phyloP scores from a whole-genome alignment of 75 land plant species.

The Cupressus sempervirens region DNA sequence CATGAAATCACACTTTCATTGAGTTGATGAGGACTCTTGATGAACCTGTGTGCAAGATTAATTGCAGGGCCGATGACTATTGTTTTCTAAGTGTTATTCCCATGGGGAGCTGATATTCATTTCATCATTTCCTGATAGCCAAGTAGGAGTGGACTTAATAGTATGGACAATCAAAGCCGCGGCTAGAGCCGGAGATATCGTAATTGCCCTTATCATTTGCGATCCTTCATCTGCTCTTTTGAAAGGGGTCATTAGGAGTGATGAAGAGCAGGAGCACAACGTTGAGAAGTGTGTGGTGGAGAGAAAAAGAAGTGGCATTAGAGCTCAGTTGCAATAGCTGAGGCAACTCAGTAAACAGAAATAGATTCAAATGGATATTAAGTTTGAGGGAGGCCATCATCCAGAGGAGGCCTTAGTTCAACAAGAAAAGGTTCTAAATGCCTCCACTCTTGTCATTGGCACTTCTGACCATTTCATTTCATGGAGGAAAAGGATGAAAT shows the following conservation, averaged over 20 bases:
- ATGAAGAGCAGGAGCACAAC: neutral
- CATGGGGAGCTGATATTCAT: too few species aligned
- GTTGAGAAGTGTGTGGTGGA: neutral
- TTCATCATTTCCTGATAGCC: too few species aligned
- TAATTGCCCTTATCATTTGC: neutral
- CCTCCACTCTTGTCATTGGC: conserved; percentile 6
- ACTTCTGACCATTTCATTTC: neutral
- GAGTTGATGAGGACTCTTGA: too few species aligned
- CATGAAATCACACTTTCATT: too few species aligned
- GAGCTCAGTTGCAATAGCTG: too few species aligned
- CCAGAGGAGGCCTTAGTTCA: neutral
- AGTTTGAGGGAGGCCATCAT: conserved; percentile 1
- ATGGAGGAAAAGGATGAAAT: neutral
- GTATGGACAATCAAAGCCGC: neutral
- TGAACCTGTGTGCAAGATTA: too few species aligned
- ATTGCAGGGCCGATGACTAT: too few species aligned
- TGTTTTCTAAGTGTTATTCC: too few species aligned
- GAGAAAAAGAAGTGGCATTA: neutral
- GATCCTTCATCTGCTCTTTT: too few species aligned
- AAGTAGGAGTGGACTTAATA: too few species aligned
- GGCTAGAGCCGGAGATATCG: neutral
- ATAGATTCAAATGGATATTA: conserved; percentile 1
- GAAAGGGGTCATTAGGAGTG: too few species aligned
- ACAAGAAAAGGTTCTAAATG: neutral
- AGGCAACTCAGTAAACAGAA: neutral